Conservation (phyloP, 31 red algal genomes). For the Bonnemaisonia californica region DNA sequence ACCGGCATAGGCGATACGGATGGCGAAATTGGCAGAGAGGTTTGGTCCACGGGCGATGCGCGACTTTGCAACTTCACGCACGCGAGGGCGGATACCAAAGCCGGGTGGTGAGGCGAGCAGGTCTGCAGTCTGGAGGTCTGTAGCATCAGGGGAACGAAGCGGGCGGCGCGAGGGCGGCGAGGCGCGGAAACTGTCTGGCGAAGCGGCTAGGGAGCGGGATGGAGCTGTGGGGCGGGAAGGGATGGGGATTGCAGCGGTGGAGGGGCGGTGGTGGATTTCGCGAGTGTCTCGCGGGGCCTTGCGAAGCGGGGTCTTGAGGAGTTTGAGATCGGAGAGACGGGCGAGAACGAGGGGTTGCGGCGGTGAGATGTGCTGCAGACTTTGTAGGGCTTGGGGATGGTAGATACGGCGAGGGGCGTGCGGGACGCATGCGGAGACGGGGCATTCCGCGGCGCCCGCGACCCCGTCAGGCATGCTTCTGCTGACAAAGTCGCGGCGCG, state of each 20-base stretch:
- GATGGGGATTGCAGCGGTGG: neutral
- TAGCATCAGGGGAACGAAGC: neutral
- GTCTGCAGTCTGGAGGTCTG: neutral
- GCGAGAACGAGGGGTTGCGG: neutral
- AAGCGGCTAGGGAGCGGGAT: constrained; percentile 5
- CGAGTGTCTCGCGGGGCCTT: neutral
- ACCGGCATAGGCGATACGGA: constrained; percentile 25
- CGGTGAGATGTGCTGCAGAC: no score
- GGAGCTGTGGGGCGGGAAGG: neutral
- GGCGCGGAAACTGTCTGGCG: constrained; percentile 15
- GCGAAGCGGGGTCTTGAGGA: neutral
- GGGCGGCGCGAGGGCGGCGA: constrained; percentile 11
- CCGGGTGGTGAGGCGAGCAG: neutral
- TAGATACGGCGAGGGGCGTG: no score
- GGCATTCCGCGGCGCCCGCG: no score
- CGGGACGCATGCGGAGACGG: no score
- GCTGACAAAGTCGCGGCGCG: no score
- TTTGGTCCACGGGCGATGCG: constrained; percentile 42
- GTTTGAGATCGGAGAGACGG: neutral
- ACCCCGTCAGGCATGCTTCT: no score
- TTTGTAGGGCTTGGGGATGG: no score
- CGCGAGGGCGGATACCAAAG: neutral
- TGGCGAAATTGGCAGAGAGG: constrained; percentile 40
- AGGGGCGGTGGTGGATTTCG: neutral
- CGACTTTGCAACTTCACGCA: neutral